Base-by-base conservation (phyloP, 2,329 filamentous ascomycete species). In the Coniosporium tulheliwenetii region DNA sequence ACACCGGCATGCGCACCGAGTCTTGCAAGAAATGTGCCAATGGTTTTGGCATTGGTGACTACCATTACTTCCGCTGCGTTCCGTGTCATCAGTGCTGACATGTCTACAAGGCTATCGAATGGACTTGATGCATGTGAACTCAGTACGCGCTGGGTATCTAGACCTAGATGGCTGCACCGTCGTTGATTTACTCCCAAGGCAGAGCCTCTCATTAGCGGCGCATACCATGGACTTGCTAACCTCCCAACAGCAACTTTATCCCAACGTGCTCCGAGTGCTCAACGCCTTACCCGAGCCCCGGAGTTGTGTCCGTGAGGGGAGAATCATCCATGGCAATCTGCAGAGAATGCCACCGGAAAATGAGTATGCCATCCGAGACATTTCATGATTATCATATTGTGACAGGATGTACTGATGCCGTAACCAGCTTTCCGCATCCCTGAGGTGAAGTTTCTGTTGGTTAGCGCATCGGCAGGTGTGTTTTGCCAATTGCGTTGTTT, bases 231-330 rank as follows among this genome's bases (percentile, higher is more conserved):
- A 13, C 13, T 10, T n/a, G 34, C 39, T 40, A 15, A 39, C 13
- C 32, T 33, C 32, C 32, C 10, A 10, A 33, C 41, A 86, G 81
- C 58, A 78, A 76, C 34, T 89, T 93, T 61, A 63, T 82, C 29
- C 85, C 85, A 12, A 87, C 81, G 0, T 93, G 85, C 56, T 70
- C 73, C 1, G 70, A 73, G 51, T 93, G 85, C 60, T 91, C 84
- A 29, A 81, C 77, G 1, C 52, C 74, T 1, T 75, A 77, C 45
- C 70, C 72, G 3, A 54, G 58, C 8, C 68, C 71, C 13, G 82
- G 81, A 1, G 69, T 91, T 30, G 69, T 79, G 12, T 77, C 81
- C 4, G 81, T 89, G 5, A 71, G 80, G 19, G 83, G 82, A 37
- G 82, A 89, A 44, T 75, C 74, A 13, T 73, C 75, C 15, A 78